A percentile compares a stretch with the other conserved stretches of the same genome.
Evolutionary conservation across 495 filamentous ascomycete species (phyloP).

Genomic region (Tetracladium marchalianum): DNA sequence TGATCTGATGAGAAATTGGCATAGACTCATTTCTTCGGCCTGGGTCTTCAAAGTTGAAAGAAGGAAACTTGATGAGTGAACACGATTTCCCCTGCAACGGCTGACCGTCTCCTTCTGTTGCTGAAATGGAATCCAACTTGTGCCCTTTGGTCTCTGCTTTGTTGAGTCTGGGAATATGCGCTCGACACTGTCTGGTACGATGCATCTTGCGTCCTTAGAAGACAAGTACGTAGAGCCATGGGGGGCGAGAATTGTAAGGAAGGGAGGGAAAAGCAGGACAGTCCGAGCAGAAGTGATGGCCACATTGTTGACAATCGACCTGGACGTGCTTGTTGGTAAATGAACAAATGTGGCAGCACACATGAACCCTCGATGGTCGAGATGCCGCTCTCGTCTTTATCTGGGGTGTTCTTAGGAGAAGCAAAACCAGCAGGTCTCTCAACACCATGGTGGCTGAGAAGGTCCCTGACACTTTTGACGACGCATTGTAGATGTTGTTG

Average conservation of each 20-base stretch:
- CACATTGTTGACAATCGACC: constrained; percentile 11
- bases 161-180: no score
- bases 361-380: neutral
- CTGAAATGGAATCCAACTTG: no score
- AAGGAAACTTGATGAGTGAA: constrained; percentile 1
- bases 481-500: constrained; percentile 12
- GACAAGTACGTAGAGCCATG: neutral
- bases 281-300: constrained; percentile 10
- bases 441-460: constrained; percentile 18
- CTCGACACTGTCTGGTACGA: no score
- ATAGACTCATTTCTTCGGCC: no score
- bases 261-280: constrained; percentile 7
- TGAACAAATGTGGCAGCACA: constrained; percentile 14
- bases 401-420: constrained; percentile 5
- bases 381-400: neutral
- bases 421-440: constrained; percentile 13
- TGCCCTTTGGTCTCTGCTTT: no score
- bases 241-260: neutral
- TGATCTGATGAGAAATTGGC: no score
- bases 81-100: neutral
- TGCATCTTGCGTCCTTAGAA: neutral
- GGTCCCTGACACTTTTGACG: constrained; percentile 18
- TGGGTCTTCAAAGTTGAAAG: neutral
- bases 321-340: constrained; percentile 2
- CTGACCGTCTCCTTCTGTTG: no score